These are phyloP conservation scores for Phyllosticta capitalensis DNA, from an alignment of 2,329 filamentous ascomycete species.

Conservation along the genomic window DNA sequence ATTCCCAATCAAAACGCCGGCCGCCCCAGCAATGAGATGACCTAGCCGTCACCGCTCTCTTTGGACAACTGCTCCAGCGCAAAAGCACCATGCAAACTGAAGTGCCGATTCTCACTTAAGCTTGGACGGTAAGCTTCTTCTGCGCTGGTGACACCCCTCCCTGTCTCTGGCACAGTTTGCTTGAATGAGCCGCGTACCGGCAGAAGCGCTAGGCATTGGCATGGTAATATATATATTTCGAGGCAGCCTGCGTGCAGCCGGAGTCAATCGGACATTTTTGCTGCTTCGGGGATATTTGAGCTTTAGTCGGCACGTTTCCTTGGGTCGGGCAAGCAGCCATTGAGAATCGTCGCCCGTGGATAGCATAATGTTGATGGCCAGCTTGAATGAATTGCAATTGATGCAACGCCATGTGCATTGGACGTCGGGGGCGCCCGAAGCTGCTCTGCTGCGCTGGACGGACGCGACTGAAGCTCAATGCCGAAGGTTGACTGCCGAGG, in stretches of 20 bases:
- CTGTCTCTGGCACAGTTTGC: neutral
- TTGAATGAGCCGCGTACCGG: neutral
- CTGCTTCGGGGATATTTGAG: neutral
- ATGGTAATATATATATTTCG: neutral
- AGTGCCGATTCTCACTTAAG: neutral
- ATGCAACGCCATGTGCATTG: neutral
- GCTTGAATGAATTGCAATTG: neutral
- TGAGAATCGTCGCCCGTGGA: neutral
- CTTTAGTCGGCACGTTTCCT: neutral
- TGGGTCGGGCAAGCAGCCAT: neutral
- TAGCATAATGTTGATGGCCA: neutral
- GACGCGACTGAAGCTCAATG: neutral
- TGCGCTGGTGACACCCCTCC: neutral
- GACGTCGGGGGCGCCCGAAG: too few relatives aligned
- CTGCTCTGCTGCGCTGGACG: too few relatives aligned
- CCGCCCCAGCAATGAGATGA: neutral
- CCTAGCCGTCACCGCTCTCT: neutral
- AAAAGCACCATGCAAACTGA: too few relatives aligned
- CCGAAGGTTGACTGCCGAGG: constrained; percentile 10
- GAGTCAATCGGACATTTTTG: neutral
- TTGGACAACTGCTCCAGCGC: too few relatives aligned
- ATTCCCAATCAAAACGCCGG: too few relatives aligned
- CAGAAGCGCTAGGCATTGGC: neutral
- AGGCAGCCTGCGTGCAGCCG: neutral
- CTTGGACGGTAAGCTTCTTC: neutral